phyloP scores from a whole-genome alignment of 352 stramenopile genomes.

The Pythium biforme region DNA sequence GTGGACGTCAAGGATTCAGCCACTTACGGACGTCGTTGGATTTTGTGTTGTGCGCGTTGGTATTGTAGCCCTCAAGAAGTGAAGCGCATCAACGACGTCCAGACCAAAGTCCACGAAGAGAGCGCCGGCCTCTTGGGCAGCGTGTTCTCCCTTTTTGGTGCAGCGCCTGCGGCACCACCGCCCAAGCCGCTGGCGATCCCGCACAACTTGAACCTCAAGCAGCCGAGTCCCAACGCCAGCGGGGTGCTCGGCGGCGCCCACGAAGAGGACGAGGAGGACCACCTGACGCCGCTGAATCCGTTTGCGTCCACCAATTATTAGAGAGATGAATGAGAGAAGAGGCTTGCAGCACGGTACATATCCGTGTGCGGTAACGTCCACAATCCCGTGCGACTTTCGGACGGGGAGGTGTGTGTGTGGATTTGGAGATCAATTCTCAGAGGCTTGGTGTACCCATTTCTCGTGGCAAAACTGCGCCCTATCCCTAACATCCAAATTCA shows the following conservation, averaged over 20 bases:
- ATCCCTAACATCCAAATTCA: constrained; percentile 20
- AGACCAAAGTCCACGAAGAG: constrained; percentile 39
- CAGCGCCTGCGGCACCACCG: constrained; percentile 26
- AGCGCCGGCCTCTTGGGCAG: constrained; percentile 53
- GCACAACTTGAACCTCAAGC: constrained; percentile 35
- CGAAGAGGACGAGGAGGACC: constrained; percentile 53
- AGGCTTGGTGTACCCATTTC: constrained; percentile 10
- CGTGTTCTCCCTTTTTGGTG: constrained; percentile 75
- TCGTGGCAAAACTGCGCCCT: constrained; percentile 1
- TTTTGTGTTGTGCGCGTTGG: constrained; percentile 4
- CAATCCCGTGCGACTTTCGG: too few relatives aligned
- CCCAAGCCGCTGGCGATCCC: constrained; percentile 62
- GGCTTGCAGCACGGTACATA: too few relatives aligned
- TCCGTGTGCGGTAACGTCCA: too few relatives aligned
- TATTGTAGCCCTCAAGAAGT: constrained; percentile 62
- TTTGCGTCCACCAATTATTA: constrained; percentile 41
- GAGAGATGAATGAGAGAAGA: not conserved
- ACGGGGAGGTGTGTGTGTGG: not conserved
- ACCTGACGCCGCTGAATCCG: constrained; percentile 52
- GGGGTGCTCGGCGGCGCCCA: constrained; percentile 30
- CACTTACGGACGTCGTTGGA: too few relatives aligned
- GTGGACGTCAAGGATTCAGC: not conserved
- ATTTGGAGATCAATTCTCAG: not conserved
- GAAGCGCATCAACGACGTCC: constrained; percentile 48
- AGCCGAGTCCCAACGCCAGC: constrained; percentile 26